Evolutionary conservation across 2,329 filamentous ascomycete genomes (phyloP), one percentile per base, ranked within the genome.

Genomic region (Talaromyces atroroseus): DNA sequence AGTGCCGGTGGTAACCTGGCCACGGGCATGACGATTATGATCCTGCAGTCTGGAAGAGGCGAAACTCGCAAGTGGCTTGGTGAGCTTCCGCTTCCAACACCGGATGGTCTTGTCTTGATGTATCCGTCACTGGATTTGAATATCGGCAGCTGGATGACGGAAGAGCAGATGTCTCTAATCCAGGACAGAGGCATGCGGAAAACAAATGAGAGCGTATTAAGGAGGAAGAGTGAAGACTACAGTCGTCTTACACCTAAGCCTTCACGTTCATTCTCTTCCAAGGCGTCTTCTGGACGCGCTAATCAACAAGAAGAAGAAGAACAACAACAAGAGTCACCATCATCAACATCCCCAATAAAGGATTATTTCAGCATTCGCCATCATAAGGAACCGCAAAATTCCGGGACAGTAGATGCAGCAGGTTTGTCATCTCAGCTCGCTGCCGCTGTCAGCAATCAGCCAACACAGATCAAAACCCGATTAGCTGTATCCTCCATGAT

Each of bases 71-170:
- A 80, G 49, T 83, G 80, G 71, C 75, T 79, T 56, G 79, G 78
- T 14, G 80, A 84, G 60, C 75, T 75, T 20, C 77, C 84, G 2
- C 78, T 96, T 5, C 87, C 91, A 0, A 69, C 82, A 0, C 94
- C 94, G 0, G 87, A 89, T 52, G 92, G 91, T 0, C 73, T 97
- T 7, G 80, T 97, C 0, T 79, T 96, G 49, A 85, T 95, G 58
- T 99, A 99, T 66, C 94, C 94, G 0, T 86, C 87, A 0, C 76
- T 99, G 58, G 94, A 97, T 66, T 91, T 97, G 88, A 96, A 95
- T 66, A 97, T 97, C 62, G 90, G 90, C 38, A 96, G 92, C 71
- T 99, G 94, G 94, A 97, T 99, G 92, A 92, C 90, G 0, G 92
- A 97, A 65, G 92, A 97, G 71, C 92, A 99, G 69, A 95, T 97